Conservation (phyloP, 2,329 filamentous ascomycete genomes). For the Hymenoscyphus infarciens region DNA sequence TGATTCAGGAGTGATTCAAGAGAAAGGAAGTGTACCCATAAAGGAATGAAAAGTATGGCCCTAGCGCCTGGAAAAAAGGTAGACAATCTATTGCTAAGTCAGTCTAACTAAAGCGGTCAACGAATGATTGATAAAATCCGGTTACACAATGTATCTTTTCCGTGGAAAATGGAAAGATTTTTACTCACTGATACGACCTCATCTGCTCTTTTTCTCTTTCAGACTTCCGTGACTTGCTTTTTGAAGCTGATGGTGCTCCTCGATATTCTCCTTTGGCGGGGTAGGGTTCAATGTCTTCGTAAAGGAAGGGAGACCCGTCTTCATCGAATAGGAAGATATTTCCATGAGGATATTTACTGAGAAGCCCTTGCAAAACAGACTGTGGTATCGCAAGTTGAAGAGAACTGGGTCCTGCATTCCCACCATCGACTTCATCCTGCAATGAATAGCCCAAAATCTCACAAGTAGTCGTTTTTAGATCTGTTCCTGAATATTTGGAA, state of each 20-base stretch:
- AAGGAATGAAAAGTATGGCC: constrained; percentile 44
- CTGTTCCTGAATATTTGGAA: not conserved
- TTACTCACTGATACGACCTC: constrained; percentile 12
- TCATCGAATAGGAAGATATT: constrained; percentile 24
- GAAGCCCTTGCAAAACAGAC: constrained; percentile 18
- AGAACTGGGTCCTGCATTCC: not conserved
- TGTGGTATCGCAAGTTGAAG: constrained; percentile 12
- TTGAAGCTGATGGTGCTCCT: not conserved
- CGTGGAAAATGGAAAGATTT: not conserved
- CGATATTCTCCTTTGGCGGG: not conserved
- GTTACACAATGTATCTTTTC: no score
- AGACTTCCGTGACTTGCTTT: not conserved
- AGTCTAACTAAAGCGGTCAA: not conserved
- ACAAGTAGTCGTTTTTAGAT: not conserved
- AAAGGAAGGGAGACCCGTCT: constrained; percentile 13
- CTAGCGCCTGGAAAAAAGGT: constrained; percentile 41
- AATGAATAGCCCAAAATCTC: constrained; percentile 13
- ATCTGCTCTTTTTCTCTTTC: constrained; percentile 13
- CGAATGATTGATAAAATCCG: not conserved
- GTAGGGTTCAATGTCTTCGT: constrained; percentile 3
- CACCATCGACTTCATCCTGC: not conserved
- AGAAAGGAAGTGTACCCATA: constrained; percentile 30
- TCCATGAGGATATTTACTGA: constrained; percentile 24
- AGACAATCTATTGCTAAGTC: constrained; percentile 3
- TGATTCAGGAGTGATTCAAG: no score